Base-by-base conservation (phyloP, 2,329 filamentous ascomycete genomes). In the Aphanoascus verrucosus region DNA sequence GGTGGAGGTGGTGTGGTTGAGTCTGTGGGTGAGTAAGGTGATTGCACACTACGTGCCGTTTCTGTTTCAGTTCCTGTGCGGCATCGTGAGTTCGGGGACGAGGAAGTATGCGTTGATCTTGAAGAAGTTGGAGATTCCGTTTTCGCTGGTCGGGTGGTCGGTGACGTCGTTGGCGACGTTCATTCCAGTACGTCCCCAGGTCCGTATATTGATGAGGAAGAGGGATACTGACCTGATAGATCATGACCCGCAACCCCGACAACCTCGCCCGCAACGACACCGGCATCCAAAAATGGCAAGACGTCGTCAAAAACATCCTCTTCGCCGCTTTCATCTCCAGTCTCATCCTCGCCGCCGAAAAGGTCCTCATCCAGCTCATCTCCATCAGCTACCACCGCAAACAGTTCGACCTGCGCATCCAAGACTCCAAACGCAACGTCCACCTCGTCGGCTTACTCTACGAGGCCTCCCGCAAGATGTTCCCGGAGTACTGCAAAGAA, bases 401-500 rank as follows among this genome's bases (percentile, higher is more conserved):
- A 67, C 81, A 83, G 58, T 84, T 84, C 64, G 78, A 82, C 56
- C 60, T 74, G 12, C 77, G 77, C 64, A 97, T 98, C 75, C 86
- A 88, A 68, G 84, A 88, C 41, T 95, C 89, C 20, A 97, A 98
- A 74, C 84, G 81, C 54, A 87, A 91, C 60, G 80, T 97, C 46
- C 79, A 82, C 64, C 79, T 97, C 1, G 76, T 98, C 1, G 84
- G 86, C 15, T 73, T 93, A 31, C 81, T 98, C 53, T 96, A 94
- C 67, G 90, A 97, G 59, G 89, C 90, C 17, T 96, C 91, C 2
- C 80, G 89, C 51, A 78, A 82, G 4, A 76, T 97, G 49, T 98
- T 97, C 64, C 93, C 93, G 23, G 85, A 89, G 71, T 95, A 95
- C 72, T 95, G 89, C 70, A 77, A 76, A 20, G 91, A 97, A 63